Conservation (phyloP, 805 yeast species). For the Starmerella kuoi region DNA sequence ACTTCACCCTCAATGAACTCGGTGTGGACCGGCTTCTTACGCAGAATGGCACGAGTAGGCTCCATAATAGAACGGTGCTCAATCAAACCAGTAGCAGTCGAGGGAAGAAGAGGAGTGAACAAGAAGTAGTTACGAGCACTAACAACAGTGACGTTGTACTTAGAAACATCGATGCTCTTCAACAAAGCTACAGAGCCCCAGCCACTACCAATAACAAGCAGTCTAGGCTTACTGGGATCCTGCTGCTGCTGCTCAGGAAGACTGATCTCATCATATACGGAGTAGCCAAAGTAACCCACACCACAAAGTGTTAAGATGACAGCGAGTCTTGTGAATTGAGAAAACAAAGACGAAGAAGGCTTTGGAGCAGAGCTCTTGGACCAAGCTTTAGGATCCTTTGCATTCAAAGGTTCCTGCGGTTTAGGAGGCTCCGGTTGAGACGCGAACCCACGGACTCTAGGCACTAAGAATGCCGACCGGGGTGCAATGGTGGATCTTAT, state of each 20-base stretch:
- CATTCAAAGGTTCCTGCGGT: no score
- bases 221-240: slow-evolving; percentile 56
- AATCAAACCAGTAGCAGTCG: slow-evolving; percentile 88
- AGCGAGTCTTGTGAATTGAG: slow-evolving; percentile 14
- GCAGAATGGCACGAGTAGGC: slow-evolving; percentile 78
- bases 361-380: no score
- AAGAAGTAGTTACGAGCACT: slow-evolving; percentile 92
- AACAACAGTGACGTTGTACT: slow-evolving; percentile 78
- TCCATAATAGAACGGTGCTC: slow-evolving; percentile 84
- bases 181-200: slow-evolving; percentile 88
- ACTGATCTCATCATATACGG: slow-evolving; percentile 30
- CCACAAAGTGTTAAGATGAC: slow-evolving; percentile 29
- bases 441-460: no score
- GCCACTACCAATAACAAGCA: slow-evolving; percentile 65
- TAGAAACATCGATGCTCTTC: slow-evolving; percentile 71
- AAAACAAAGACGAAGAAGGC: slow-evolving; percentile 7
- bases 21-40: slow-evolving; percentile 57
- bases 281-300: slow-evolving; percentile 48
- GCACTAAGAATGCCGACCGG: no score
- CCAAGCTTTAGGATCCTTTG: no score
- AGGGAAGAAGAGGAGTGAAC: slow-evolving; percentile 91
- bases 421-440: no score
- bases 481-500: no score
- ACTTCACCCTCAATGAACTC: slow-evolving; percentile 90
- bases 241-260: slow-evolving; percentile 32